Conservation (phyloP, 345 rosid genomes). For the Salix dunnii region DNA sequence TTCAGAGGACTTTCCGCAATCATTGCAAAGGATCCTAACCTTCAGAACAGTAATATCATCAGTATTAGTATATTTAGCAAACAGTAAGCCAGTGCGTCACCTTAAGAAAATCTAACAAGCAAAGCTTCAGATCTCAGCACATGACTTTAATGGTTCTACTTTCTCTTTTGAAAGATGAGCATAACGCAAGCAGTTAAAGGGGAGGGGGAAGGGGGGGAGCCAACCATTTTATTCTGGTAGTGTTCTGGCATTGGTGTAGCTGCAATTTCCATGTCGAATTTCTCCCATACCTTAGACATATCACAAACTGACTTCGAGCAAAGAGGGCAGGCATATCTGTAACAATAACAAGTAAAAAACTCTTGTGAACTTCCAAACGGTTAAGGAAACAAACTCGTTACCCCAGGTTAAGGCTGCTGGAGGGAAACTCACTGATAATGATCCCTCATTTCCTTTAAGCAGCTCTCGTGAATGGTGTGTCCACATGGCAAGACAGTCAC, state of each 20-base stretch:
- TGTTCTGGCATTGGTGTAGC: slow-evolving; percentile 80
- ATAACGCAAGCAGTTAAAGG: background rate
- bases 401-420: background rate
- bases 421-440: slow-evolving; percentile 60
- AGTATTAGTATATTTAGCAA: background rate
- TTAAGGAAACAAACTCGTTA: background rate
- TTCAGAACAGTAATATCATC: slow-evolving; percentile 12
- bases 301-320: slow-evolving; percentile 90
- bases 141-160: background rate
- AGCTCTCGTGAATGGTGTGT: slow-evolving; percentile 72
- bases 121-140: background rate
- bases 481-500: slow-evolving; percentile 83
- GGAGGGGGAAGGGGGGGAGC: background rate
- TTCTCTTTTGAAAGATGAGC: background rate
- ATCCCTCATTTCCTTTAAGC: slow-evolving; percentile 79
- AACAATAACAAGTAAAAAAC: background rate
- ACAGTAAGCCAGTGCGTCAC: background rate
- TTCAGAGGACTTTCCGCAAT: slow-evolving; percentile 57
- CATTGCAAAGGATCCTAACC: slow-evolving; percentile 88
- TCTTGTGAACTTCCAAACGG: background rate
- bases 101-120: background rate
- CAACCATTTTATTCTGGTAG: slow-evolving; percentile 58
- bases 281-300: slow-evolving; percentile 93
- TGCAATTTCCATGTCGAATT: slow-evolving; percentile 70
- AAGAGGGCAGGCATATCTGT: slow-evolving; percentile 83